Base-by-base conservation (phyloP, 306 rosid species). In the Castanea sativa region DNA sequence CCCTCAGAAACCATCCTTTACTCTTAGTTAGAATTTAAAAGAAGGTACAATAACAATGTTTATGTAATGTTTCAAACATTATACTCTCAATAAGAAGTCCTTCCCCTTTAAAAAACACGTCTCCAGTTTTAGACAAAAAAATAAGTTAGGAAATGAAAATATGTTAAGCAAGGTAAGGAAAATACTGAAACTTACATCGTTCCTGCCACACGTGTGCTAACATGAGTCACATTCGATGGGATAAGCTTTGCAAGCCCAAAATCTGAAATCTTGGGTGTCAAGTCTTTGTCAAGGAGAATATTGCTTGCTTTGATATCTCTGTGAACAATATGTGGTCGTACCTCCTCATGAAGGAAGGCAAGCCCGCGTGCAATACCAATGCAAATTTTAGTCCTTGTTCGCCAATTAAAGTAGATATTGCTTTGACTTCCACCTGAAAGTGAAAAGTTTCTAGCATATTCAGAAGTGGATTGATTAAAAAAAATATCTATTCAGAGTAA, bases 161-260 rank as follows among this genome's bases (percentile, higher is more conserved):
- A 32, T 69, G n/a, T 20, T 32, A 69, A 23, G 21, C 53, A 53
- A 32, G 74, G 56, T 55, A 67, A 45, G 61, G 52, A 32, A 60
- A 55, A 25, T 5, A 21, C 19, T 32, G 69, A 19, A 85, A 78
- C 97, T 90, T 83, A 95, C 99, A 95, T 71, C 38, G 99, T 95
- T 89, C 99, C 99, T 23, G 99, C 99, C 56, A 95, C 99, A 21
- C 99, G 97, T n/a, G 99, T 95, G 83, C 98, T 95, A 72, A 93
- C 92, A 25, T 95, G 99, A 82, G 97, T 87, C 86, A 87, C 74
- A 78, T 92, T 88, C 29, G 98, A 75, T 3, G 99, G 97, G 73
- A 95, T 82, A 56, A 95, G 97, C 83, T 91, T 95, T 55, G 99
- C 99, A 14, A 95, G 99, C 32, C 99, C 99, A 63, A 95, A 95